Evolutionary conservation across 129 eudicot species (phyloP).

Genomic region (Artemisia argyi): DNA sequence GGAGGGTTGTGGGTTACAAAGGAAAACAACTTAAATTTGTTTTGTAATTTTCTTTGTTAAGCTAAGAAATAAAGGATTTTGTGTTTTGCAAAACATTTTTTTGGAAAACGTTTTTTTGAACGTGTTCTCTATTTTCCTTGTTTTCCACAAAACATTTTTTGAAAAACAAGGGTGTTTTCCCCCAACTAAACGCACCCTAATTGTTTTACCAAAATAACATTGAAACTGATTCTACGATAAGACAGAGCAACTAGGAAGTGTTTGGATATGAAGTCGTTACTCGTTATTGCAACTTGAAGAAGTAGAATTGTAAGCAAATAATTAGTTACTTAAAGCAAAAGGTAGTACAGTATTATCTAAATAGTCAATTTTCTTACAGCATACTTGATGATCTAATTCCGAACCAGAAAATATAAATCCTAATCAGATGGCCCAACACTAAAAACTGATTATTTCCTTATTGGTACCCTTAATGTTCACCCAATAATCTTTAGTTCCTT

Average conservation of each 20-base stretch:
- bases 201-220: background rate
- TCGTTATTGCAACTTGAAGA: slow-evolving; percentile 16
- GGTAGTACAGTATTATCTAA: slow-evolving; percentile 4
- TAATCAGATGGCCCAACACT: slow-evolving; percentile 2
- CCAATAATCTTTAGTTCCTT: slow-evolving; percentile 1
- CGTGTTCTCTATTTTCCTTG: too few relatives aligned
- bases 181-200: too few relatives aligned
- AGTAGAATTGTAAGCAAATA: background rate
- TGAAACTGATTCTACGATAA: background rate
- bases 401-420: background rate
- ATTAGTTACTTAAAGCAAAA: background rate
- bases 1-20: too few relatives aligned
- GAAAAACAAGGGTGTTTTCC: too few relatives aligned
- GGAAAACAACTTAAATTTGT: too few relatives aligned
- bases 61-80: too few relatives aligned
- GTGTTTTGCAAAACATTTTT: too few relatives aligned
- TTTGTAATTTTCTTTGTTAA: too few relatives aligned
- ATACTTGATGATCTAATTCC: background rate
- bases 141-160: too few relatives aligned
- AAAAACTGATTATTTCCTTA: background rate
- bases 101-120: too few relatives aligned
- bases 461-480: slow-evolving; percentile 3
- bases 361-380: background rate
- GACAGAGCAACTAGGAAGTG: slow-evolving; percentile 6
- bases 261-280: slow-evolving; percentile 10